A percentile compares a stretch with the other conserved stretches of the same genome.
Conservation (phyloP, 495 filamentous ascomycete genomes). For the Hyaloscypha finlandica region DNA sequence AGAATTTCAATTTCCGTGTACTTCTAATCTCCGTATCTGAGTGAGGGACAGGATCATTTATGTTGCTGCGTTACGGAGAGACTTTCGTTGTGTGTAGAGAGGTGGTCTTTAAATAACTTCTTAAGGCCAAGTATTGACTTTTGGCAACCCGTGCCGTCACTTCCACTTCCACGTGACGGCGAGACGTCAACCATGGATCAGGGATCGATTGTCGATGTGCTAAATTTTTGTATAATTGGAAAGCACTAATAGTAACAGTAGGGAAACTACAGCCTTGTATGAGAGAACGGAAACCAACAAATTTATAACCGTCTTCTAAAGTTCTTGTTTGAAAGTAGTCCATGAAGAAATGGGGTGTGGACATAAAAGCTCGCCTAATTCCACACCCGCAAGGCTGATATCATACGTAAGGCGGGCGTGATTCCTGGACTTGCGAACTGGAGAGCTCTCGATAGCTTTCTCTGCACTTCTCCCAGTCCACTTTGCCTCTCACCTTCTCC, state of each 20-base stretch:
- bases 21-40: not conserved
- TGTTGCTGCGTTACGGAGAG: not conserved
- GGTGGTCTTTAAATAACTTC: not conserved
- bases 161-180: too few species aligned
- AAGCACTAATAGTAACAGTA: too few species aligned
- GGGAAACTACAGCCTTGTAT: too few species aligned
- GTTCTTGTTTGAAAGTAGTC: too few species aligned
- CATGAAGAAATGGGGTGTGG: not conserved
- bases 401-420: not conserved
- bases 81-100: not conserved
- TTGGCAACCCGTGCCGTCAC: too few species aligned
- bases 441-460: conserved; percentile 19
- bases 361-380: not conserved
- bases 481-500: conserved; percentile 8
- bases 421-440: not conserved
- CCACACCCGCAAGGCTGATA: not conserved
- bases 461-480: conserved; percentile 3
- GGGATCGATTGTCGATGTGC: too few species aligned
- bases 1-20: not conserved
- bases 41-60: not conserved
- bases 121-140: conserved; percentile 1
- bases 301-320: too few species aligned
- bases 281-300: too few species aligned
- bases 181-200: too few species aligned
- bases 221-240: too few species aligned